These are phyloP conservation scores for Penicillium glabrum DNA, from an alignment of 2,329 filamentous ascomycete genomes.

Conservation along the genomic window DNA sequence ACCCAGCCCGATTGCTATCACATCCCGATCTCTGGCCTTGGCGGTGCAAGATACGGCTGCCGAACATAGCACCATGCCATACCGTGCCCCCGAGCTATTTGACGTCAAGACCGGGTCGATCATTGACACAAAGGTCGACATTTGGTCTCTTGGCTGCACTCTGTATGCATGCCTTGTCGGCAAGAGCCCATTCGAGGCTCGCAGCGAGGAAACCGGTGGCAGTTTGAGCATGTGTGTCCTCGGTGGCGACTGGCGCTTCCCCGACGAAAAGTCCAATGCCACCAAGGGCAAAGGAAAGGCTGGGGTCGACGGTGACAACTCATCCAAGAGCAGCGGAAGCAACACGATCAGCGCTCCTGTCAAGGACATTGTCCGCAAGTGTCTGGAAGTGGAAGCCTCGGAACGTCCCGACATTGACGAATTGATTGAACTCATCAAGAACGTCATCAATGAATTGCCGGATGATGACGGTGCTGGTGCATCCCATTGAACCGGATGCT, in stretches of 20 bases:
- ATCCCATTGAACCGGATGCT: conserved; percentile 16
- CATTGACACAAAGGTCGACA: conserved; percentile 95
- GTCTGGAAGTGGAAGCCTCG: conserved; percentile 79
- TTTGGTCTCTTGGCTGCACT: conserved; percentile 98
- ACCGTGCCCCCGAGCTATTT: conserved; percentile 95
- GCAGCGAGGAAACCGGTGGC: conserved; percentile 93
- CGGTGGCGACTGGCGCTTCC: conserved; percentile 94
- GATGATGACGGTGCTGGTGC: conserved; percentile 53
- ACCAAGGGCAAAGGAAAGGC: conserved; percentile 59
- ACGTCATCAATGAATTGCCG: conserved; percentile 66
- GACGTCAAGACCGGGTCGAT: conserved; percentile 91
- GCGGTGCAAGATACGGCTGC: conserved; percentile 92
- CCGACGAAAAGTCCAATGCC: conserved; percentile 71
- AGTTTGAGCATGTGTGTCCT: conserved; percentile 89
- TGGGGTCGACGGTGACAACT: conserved; percentile 21
- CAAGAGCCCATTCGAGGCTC: conserved; percentile 94
- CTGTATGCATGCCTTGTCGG: conserved; percentile 94
- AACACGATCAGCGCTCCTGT: conserved; percentile 74
- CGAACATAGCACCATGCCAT: conserved; percentile 97
- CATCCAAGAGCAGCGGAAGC: conserved; percentile 45
- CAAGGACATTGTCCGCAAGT: conserved; percentile 82
- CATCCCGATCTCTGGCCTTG: conserved; percentile 83
- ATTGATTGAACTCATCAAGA: conserved; percentile 75
- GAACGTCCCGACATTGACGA: conserved; percentile 87
- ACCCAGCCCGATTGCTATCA: conserved; percentile 83